Conservation (phyloP, 2,329 filamentous ascomycete species). For the Coniosporium tulheliwenetii region DNA sequence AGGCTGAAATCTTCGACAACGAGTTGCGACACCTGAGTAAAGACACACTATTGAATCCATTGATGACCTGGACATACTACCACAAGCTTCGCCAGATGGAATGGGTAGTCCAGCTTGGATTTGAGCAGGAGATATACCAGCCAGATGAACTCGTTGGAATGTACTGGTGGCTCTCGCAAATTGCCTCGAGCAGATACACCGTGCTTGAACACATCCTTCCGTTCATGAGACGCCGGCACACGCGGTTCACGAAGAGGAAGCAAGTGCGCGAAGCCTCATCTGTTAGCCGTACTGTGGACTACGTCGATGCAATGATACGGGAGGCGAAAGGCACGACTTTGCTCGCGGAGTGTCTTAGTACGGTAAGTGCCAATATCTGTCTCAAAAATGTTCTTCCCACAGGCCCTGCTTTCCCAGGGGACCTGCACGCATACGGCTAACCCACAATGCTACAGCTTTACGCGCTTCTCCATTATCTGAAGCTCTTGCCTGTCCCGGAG, state of each 20-base stretch:
- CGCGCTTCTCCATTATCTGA: constrained; percentile 44
- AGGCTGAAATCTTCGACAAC: constrained; percentile 55
- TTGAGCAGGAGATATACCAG: constrained; percentile 84
- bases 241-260: background rate
- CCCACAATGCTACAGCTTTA: constrained; percentile 36
- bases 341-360: no score
- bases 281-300: constrained; percentile 1
- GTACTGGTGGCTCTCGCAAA: constrained; percentile 48
- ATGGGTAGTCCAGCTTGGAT: constrained; percentile 77
- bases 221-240: background rate
- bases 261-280: background rate
- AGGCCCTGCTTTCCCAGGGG: background rate
- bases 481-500: constrained; percentile 31
- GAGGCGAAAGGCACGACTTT: no score
- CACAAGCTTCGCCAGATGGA: constrained; percentile 85
- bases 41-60: constrained; percentile 53
- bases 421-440: no score
- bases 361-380: no score
- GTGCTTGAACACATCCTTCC: background rate
- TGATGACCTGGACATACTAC: constrained; percentile 79
- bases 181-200: constrained; percentile 2
- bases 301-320: background rate
- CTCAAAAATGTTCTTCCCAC: background rate
- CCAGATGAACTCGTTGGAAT: constrained; percentile 71
- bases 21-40: constrained; percentile 45